A percentile compares a stretch with the other conserved stretches of the same genome.
Conservation (phyloP, 2,329 filamentous ascomycete genomes). For the Nigrospora sphaerica region DNA sequence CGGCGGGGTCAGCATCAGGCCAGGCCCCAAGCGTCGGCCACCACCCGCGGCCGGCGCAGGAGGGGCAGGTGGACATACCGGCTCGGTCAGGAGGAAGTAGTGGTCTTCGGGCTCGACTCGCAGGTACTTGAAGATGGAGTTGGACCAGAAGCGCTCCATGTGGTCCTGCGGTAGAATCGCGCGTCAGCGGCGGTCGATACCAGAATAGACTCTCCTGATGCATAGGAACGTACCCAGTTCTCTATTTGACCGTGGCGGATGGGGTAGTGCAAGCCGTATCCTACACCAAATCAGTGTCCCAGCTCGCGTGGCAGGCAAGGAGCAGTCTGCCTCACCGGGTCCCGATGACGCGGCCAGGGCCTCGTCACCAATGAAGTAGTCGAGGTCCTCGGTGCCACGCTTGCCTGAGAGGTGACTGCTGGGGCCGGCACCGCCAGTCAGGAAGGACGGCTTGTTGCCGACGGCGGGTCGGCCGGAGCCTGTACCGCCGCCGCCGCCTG, state of each 20-base stretch:
- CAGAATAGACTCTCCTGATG: background rate
- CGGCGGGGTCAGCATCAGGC: background rate
- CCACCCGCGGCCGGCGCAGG: background rate
- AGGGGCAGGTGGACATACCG: slow-evolving; percentile 48
- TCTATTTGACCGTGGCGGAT: slow-evolving; percentile 98
- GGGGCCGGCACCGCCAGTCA: slow-evolving; percentile 83
- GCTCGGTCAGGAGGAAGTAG: slow-evolving; percentile 95
- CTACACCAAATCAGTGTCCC: slow-evolving; percentile 29
- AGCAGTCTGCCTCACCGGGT: slow-evolving; percentile 53
- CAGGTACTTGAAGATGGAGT: slow-evolving; percentile 99
- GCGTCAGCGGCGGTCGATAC: background rate
- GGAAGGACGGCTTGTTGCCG: slow-evolving; percentile 89
- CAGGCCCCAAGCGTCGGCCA: background rate
- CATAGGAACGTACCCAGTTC: slow-evolving; percentile 69
- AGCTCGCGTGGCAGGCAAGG: background rate
- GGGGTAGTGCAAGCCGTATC: slow-evolving; percentile 94
- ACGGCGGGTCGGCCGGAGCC: slow-evolving; percentile 86
- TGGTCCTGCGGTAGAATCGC: slow-evolving; percentile 60
- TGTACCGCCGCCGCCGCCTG: slow-evolving; percentile 63
- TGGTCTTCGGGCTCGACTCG: slow-evolving; percentile 98
- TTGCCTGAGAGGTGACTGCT: slow-evolving; percentile 80
- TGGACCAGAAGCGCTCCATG: slow-evolving; percentile 99
- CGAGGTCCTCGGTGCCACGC: slow-evolving; percentile 92
- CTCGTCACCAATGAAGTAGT: slow-evolving; percentile 98
- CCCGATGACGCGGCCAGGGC: slow-evolving; percentile 77